Evolutionary conservation across 768 basidiomycete genomes (phyloP).

Genomic region (Lactarius pseudohatsudake): DNA sequence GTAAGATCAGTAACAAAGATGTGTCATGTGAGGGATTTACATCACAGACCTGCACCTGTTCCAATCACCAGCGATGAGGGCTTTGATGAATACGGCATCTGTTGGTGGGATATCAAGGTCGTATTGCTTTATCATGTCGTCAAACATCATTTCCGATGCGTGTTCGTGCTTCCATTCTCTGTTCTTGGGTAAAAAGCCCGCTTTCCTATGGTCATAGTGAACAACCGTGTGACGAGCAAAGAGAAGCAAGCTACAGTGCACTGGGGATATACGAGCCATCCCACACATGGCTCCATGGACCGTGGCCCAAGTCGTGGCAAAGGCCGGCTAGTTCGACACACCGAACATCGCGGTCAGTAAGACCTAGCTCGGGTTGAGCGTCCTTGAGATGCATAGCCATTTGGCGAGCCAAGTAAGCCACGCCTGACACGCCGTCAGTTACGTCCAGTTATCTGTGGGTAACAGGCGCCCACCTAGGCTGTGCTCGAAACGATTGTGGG

Average conservation of each 20-base stretch:
- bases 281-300: conserved; percentile 87
- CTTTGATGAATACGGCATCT: conserved; percentile 67
- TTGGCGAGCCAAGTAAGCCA: conserved; percentile 68
- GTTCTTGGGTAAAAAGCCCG: conserved; percentile 33
- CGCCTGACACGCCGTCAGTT: conserved; percentile 50
- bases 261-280: conserved; percentile 69
- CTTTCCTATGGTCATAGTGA: conserved; percentile 9
- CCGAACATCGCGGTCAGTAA: conserved; percentile 68
- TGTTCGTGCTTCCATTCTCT: conserved; percentile 72
- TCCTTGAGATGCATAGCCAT: conserved; percentile 57
- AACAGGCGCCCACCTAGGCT: conserved; percentile 55
- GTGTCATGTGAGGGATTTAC: neutral
- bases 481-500: conserved; percentile 84
- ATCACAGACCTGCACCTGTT: conserved; percentile 48
- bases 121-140: conserved; percentile 60
- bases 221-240: neutral
- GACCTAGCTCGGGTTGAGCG: conserved; percentile 59
- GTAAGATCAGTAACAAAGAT: neutral
- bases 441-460: neutral
- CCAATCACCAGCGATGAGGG: conserved; percentile 69
- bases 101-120: conserved; percentile 46
- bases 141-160: conserved; percentile 82
- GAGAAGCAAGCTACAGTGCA: conserved; percentile 50
- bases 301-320: conserved; percentile 85
- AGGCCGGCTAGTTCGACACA: conserved; percentile 81